Evolutionary conservation across 2,329 filamentous ascomycete species (phyloP), one percentile per base, ranked within the genome.

Genomic region (Neofusicoccum umdonicola): DNA sequence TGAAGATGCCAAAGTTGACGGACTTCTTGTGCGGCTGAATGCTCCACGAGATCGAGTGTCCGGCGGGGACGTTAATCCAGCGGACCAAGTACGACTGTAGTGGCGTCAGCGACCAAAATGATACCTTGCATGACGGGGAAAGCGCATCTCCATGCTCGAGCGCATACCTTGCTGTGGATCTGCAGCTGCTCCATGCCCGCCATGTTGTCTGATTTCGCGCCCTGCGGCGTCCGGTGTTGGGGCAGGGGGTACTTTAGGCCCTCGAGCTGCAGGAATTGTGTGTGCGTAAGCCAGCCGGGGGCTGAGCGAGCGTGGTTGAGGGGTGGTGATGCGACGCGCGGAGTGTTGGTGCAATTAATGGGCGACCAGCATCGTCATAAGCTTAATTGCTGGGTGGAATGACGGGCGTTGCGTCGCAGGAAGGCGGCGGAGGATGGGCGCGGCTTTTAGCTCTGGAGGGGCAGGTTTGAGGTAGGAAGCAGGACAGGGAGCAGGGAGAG

Each of bases 1-100:
- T 98, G 79, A 99, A 96, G 73, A 99, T 90, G 74, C 93, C 95
- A 77, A 99, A 97, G 80, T 98, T 97, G 78, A 99, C 90, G 66
- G 94, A 97, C 81, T 97, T 98, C 82, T 96, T 98, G 78, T 98
- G 93, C 48, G 95, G 95, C 75, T 98, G 93, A 44, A 99, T 87
- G 73, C 92, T 97, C 95, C 95, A 99, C 15, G 93, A 97, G 71
- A 99, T 93, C 58, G 93, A 97, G 77, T 97, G 90, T 62, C 90
- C 90, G 68, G 92, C 89, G 64, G 93, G 89, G 70, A 97, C 94
- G 75, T 92, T 90, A 71, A 97, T 91, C 94, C 95, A 99, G 74
- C 95, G 92, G 65, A 99, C 92, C 71, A 99, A 93, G 80, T 99
- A 99, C 68, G 93, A 97, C 95, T 98, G 31, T 11, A 3, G 41